Conservation (phyloP, 2,329 filamentous ascomycete species). For the Fusarium torulosum region DNA sequence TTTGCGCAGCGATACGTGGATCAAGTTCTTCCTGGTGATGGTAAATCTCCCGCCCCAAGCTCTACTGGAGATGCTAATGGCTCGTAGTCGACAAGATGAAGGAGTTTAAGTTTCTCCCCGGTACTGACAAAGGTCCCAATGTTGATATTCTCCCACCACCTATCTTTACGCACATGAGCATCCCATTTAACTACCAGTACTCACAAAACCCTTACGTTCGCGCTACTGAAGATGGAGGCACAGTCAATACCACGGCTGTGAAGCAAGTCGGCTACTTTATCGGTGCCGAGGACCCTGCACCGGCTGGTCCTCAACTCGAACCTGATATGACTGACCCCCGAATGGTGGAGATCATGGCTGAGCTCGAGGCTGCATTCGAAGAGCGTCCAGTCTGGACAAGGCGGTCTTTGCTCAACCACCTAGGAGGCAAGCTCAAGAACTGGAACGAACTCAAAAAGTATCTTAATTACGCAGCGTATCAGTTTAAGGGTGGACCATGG, state of each 20-base stretch:
- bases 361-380: constrained; percentile 74
- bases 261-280: constrained; percentile 70
- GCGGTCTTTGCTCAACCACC: constrained; percentile 80
- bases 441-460: constrained; percentile 77
- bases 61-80: background rate
- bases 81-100: constrained; percentile 63
- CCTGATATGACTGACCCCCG: constrained; percentile 70
- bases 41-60: constrained; percentile 57
- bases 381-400: constrained; percentile 88
- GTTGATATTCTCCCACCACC: constrained; percentile 84
- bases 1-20: constrained; percentile 80
- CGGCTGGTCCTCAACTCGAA: constrained; percentile 70
- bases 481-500: constrained; percentile 94
- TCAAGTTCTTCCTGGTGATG: constrained; percentile 77
- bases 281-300: constrained; percentile 71
- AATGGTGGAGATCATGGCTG: constrained; percentile 73
- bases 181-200: constrained; percentile 85
- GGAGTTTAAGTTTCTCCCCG: constrained; percentile 75
- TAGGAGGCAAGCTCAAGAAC: constrained; percentile 65
- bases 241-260: constrained; percentile 71
- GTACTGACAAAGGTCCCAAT: constrained; percentile 68
- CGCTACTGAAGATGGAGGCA: constrained; percentile 67
- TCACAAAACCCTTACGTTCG: constrained; percentile 86
- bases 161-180: constrained; percentile 77
- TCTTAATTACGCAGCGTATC: constrained; percentile 87